phyloP scores from a whole-genome alignment of 768 basidiomycete genomes.

The Suillus decipiens region DNA sequence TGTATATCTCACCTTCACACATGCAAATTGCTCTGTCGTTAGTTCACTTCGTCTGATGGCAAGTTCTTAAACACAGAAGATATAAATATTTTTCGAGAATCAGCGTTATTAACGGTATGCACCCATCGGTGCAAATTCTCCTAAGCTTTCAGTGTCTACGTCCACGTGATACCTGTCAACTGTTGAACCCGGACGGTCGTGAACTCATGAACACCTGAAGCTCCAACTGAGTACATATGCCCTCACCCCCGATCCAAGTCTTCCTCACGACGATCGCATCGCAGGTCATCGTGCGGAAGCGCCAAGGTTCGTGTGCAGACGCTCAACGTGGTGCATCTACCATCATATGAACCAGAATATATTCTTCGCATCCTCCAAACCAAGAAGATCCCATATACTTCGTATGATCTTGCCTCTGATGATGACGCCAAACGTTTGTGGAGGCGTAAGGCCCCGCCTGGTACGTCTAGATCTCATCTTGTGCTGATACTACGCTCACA shows the following conservation, averaged over 20 bases:
- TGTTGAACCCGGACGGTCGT: not conserved
- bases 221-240: constrained; percentile 41
- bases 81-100: not conserved
- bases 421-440: constrained; percentile 78
- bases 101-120: not conserved
- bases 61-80: not conserved
- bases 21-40: not conserved
- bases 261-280: constrained; percentile 91
- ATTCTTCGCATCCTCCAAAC: constrained; percentile 79
- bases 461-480: constrained; percentile 35
- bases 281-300: constrained; percentile 72
- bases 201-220: constrained; percentile 1
- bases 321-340: constrained; percentile 1
- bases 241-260: constrained; percentile 77
- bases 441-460: constrained; percentile 76
- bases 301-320: constrained; percentile 58
- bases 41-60: not conserved
- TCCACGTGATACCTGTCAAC: constrained; percentile 3
- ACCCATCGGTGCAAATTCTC: not conserved
- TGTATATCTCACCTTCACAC: not conserved
- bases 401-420: constrained; percentile 86
- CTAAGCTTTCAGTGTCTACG: not conserved
- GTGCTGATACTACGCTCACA: constrained; percentile 2
- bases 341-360: constrained; percentile 54
- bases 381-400: constrained; percentile 80